Evolutionary conservation across 805 yeast genomes (phyloP).

Genomic region (Candida loeiensis): DNA sequence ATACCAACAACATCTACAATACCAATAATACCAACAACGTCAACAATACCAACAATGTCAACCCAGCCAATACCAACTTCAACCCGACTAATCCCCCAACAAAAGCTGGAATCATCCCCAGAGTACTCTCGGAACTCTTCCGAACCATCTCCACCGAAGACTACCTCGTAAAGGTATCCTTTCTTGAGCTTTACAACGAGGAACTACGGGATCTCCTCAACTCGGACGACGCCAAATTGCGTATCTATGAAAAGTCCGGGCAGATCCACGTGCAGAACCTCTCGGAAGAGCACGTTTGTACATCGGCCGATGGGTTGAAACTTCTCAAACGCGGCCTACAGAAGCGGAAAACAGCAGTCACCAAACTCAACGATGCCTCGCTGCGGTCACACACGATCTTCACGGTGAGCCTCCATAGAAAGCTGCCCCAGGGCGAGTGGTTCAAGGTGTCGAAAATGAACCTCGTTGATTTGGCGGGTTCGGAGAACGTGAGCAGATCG

Average conservation of each 20-base stretch:
- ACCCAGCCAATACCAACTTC: background rate
- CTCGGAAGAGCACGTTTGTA: constrained; percentile 55
- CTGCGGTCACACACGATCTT: constrained; percentile 78
- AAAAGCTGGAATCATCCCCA: constrained; percentile 57
- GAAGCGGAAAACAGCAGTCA: constrained; percentile 63
- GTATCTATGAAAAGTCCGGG: constrained; percentile 34
- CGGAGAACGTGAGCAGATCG: constrained; percentile 81
- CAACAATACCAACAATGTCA: constrained; percentile 2
- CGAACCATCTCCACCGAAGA: constrained; percentile 47
- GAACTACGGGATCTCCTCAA: constrained; percentile 71
- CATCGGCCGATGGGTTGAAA: constrained; percentile 54
- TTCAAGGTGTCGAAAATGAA: constrained; percentile 63
- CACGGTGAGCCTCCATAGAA: constrained; percentile 53
- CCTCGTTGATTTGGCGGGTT: constrained; percentile 91
- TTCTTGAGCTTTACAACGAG: constrained; percentile 83
- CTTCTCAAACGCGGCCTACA: constrained; percentile 55
- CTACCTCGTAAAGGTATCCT: constrained; percentile 70
- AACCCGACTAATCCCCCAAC: constrained; percentile 10
- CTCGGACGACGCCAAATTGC: constrained; percentile 39
- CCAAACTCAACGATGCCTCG: constrained; percentile 69
- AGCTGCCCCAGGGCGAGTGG: constrained; percentile 10
- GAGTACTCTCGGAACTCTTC: constrained; percentile 51
- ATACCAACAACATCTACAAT: background rate
- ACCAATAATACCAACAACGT: background rate
- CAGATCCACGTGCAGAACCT: constrained; percentile 58